A percentile compares a stretch with the other conserved stretches of the same genome.
phyloP scores from a whole-genome alignment of 108 stramenopile genomes.

The Skeletonema grethae region DNA sequence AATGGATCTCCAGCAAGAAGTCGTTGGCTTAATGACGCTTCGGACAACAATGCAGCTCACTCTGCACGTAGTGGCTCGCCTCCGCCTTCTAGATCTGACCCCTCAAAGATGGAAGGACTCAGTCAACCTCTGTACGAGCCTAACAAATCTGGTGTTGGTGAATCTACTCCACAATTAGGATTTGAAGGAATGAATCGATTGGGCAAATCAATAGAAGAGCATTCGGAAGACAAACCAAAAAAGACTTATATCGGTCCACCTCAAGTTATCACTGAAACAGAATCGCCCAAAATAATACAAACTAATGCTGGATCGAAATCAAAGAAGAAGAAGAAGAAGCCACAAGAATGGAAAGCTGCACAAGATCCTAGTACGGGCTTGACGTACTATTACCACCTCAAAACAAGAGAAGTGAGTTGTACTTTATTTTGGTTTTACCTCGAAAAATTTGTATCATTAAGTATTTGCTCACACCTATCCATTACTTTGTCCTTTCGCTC shows the following conservation, averaged over 20 bases:
- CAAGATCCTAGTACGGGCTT: constrained; percentile 59
- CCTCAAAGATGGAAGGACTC: constrained; percentile 28
- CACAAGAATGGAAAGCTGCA: constrained; percentile 61
- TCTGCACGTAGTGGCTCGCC: constrained; percentile 16
- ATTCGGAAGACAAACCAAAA: constrained; percentile 4
- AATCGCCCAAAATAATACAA: not conserved
- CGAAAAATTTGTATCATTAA: too few species aligned
- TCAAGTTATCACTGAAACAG: not conserved
- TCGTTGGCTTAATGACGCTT: constrained; percentile 23
- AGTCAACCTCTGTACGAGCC: constrained; percentile 11
- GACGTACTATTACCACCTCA: constrained; percentile 76
- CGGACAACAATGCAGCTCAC: not conserved
- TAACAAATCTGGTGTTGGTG: not conserved
- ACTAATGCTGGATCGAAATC: not conserved
- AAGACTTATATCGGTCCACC: constrained; percentile 4
- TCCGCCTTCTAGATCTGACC: constrained; percentile 27
- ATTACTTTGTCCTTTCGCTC: not conserved
- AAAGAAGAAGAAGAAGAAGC: constrained; percentile 2
- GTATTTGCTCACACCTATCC: not conserved
- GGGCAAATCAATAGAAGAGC: constrained; percentile 1
- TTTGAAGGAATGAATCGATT: constrained; percentile 3
- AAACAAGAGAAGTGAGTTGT: constrained; percentile 68
- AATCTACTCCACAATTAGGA: not conserved
- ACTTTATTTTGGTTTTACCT: not conserved
- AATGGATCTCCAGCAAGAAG: constrained; percentile 20